Evolutionary conservation across 768 basidiomycete genomes (phyloP).

Genomic region (Rubroboletus satanas): DNA sequence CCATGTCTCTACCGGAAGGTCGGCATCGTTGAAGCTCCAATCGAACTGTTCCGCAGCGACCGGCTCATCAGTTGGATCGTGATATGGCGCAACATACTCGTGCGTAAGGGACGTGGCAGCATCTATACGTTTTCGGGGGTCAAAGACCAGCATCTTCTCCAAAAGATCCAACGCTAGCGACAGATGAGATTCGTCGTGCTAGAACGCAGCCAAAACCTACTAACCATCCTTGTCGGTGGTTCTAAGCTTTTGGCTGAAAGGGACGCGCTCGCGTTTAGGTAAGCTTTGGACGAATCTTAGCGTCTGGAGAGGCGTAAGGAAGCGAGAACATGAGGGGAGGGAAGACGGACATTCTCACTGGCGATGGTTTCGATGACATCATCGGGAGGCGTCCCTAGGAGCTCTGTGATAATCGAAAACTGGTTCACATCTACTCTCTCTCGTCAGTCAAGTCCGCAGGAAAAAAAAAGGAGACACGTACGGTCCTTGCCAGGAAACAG

Average conservation of each 20-base stretch:
- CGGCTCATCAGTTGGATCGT: constrained; percentile 97
- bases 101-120: constrained; percentile 87
- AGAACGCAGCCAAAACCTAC: constrained; percentile 18
- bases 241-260: constrained; percentile 90
- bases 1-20: constrained; percentile 98
- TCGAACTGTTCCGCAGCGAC: constrained; percentile 92
- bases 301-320: constrained; percentile 54
- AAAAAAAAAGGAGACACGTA: constrained; percentile 44
- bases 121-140: constrained; percentile 94
- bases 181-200: constrained; percentile 1
- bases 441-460: not conserved
- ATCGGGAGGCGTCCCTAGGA: constrained; percentile 97
- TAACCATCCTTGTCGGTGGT: constrained; percentile 82
- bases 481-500: constrained; percentile 99
- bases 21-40: constrained; percentile 99
- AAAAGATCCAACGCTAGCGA: constrained; percentile 82
- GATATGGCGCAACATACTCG: constrained; percentile 95
- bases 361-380: constrained; percentile 99
- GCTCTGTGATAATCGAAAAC: constrained; percentile 98
- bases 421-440: constrained; percentile 87
- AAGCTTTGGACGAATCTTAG: constrained; percentile 97
- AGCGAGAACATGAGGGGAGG: not conserved
- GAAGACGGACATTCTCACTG: constrained; percentile 81
- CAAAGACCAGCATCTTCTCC: constrained; percentile 99
- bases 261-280: constrained; percentile 93